A percentile compares a stretch with the other conserved stretches of the same genome.
These are phyloP conservation scores for Sporisorium exsertum DNA, from an alignment of 1,284 basidiomycete genomes.

Conservation along the genomic window DNA sequence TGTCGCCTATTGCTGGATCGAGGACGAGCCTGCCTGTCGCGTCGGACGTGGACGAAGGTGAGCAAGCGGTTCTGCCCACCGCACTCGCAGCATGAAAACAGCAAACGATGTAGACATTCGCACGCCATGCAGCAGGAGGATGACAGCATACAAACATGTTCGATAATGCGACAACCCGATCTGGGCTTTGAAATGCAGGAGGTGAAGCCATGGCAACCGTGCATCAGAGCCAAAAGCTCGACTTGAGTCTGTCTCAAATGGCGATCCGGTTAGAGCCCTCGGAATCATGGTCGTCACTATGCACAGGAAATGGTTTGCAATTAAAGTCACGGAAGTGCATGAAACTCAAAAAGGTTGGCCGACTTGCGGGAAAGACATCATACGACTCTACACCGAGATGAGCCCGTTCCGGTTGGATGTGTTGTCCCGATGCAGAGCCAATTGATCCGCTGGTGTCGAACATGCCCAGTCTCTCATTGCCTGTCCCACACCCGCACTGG, in stretches of 20 bases:
- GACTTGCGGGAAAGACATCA: constrained; percentile 4
- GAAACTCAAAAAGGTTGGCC: not conserved
- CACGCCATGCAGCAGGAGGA: constrained; percentile 4
- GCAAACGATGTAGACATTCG: not conserved
- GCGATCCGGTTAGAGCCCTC: not conserved
- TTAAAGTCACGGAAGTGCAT: not conserved
- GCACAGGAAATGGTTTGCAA: not conserved
- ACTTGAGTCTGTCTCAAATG: not conserved
- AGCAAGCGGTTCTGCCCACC: constrained; percentile 7
- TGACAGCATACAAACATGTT: not conserved
- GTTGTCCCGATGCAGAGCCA: not conserved
- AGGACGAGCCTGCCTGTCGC: constrained; percentile 6
- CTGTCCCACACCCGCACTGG: too few species aligned
- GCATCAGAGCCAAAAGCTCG: not conserved
- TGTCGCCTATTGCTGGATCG: constrained; percentile 19
- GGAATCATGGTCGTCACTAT: not conserved
- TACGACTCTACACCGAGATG: not conserved
- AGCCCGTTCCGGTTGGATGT: not conserved
- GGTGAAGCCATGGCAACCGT: not conserved
- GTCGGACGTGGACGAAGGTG: constrained; percentile 4
- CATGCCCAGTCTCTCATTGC: too few species aligned
- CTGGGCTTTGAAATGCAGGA: constrained; percentile 1
- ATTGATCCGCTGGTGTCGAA: too few species aligned
- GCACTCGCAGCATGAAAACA: constrained; percentile 21
- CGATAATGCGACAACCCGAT: not conserved